Evolutionary conservation across 768 basidiomycete species (phyloP), one percentile per base, ranked within the genome.

Genomic region (Gymnopilus dilepis): DNA sequence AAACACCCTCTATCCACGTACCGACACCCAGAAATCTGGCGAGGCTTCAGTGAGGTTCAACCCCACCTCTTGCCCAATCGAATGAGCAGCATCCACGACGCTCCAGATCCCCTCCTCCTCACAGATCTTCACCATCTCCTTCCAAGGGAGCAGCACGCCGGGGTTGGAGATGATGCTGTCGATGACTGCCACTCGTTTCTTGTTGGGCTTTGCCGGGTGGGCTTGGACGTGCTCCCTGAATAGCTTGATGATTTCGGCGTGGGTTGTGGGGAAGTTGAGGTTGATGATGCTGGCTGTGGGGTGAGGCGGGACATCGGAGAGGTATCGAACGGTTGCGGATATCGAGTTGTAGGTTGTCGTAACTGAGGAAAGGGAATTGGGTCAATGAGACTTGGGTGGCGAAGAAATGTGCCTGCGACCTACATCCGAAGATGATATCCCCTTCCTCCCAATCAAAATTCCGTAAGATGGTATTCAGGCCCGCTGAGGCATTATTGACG

Each of bases 11-110:
- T 31, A 56, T 9, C 2, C 11, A 62, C 84, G 22, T 62, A 92
- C 91, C 33, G 91, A 88, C 4, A 89, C 74, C 87, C 88, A 94
- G 69, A 94, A 93, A 73, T 95, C 93, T 11, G 90, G 90, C 53
- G 80, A 76, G 0, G 76, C 72, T 38, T 80, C 76, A 21, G 77
- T 80, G 38, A 95, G 67, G 65, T 92, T 82, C 51, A 92, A 74
- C 57, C 84, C 78, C 4, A 84, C 71, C 68, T 92, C 87, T 70
- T 92, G 91, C 0, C 94, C 94, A 43, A 95, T 84, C 11, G 86
- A 85, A 70, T 95, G 94, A 3, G 94, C 93, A 0, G 84, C 94
- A 62, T 95, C 94, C 13, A 95, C 73, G n/a, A 95, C 65, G 31
- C 82, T 88, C 73, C 83, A 82, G 0, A 88, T 81, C 0, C 84